Conservation (phyloP, 192 early-diverging fungal genomes). For the Umbelopsis sp. region DNA sequence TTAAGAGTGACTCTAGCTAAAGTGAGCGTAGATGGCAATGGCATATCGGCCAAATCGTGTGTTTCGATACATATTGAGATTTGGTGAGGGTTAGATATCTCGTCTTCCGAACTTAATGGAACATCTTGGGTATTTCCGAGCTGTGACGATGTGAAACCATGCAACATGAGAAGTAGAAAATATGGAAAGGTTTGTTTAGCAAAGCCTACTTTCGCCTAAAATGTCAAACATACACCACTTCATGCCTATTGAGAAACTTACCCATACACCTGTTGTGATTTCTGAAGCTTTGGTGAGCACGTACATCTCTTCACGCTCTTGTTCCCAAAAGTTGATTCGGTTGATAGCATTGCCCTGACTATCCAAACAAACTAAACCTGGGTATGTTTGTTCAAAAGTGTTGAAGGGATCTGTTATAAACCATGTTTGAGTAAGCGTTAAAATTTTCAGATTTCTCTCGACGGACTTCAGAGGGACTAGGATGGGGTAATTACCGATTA, state of each 20-base stretch:
- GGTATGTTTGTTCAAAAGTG: conserved; percentile 41
- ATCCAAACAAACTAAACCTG: conserved; percentile 39
- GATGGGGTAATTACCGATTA: conserved; percentile 38
- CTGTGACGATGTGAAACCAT: conserved; percentile 22
- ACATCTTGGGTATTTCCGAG: conserved; percentile 48
- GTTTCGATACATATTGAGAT: conserved; percentile 51
- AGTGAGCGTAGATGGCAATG: conserved; percentile 30
- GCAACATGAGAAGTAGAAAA: not conserved
- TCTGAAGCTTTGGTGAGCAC: conserved; percentile 46
- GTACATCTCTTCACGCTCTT: conserved; percentile 54
- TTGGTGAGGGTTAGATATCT: conserved; percentile 38
- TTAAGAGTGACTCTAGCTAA: conserved; percentile 37
- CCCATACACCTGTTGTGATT: conserved; percentile 50
- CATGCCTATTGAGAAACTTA: conserved; percentile 40
- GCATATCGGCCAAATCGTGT: conserved; percentile 51
- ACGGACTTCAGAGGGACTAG: no score
- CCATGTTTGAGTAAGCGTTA: not conserved
- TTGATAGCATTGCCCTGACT: conserved; percentile 31
- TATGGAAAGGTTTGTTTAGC: not conserved
- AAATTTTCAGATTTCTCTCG: no score
- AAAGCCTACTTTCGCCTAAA: conserved; percentile 9
- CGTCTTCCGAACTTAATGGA: conserved; percentile 22
- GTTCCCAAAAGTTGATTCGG: conserved; percentile 50
- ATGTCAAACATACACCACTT: no score
- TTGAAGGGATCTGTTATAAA: conserved; percentile 43